phyloP scores from a whole-genome alignment of 1,284 basidiomycete species.

The Fomitopsis betulina region DNA sequence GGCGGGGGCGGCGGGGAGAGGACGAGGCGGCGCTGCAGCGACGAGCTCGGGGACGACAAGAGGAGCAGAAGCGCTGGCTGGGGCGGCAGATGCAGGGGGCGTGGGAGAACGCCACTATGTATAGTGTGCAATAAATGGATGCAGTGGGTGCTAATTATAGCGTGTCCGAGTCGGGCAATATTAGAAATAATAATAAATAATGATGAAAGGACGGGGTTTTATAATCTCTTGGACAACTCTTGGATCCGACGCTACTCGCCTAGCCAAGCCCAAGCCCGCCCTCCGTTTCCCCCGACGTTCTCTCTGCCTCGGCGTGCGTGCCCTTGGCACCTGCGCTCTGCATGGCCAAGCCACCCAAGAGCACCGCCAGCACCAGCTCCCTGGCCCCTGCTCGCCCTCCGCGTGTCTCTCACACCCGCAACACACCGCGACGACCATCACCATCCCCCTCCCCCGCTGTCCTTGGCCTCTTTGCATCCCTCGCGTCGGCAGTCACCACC shows the following conservation, averaged over 20 bases:
- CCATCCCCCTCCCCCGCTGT: slow-evolving; percentile 37
- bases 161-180: not conserved
- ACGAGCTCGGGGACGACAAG: slow-evolving; percentile 43
- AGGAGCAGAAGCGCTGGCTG: slow-evolving; percentile 46
- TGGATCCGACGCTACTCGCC: slow-evolving; percentile 7
- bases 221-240: slow-evolving; percentile 4
- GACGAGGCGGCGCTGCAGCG: slow-evolving; percentile 36
- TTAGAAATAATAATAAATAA: slow-evolving; percentile 1
- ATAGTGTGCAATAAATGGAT: not conserved
- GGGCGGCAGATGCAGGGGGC: slow-evolving; percentile 20
- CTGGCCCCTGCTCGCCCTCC: not conserved
- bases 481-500: slow-evolving; percentile 41
- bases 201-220: slow-evolving; percentile 4
- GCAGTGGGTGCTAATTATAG: slow-evolving; percentile 2
- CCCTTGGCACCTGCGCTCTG: slow-evolving; percentile 13
- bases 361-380: not conserved
- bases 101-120: slow-evolving; percentile 5
- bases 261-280: slow-evolving; percentile 10
- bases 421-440: slow-evolving; percentile 7
- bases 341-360: slow-evolving; percentile 25
- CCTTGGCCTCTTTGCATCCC: slow-evolving; percentile 50
- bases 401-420: slow-evolving; percentile 1
- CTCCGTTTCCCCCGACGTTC: slow-evolving; percentile 7
- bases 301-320: slow-evolving; percentile 13
- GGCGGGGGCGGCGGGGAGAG: slow-evolving; percentile 33